These are phyloP conservation scores for Rhodotorula sp. DNA, from an alignment of 1,284 basidiomycete genomes.

Conservation along the genomic window DNA sequence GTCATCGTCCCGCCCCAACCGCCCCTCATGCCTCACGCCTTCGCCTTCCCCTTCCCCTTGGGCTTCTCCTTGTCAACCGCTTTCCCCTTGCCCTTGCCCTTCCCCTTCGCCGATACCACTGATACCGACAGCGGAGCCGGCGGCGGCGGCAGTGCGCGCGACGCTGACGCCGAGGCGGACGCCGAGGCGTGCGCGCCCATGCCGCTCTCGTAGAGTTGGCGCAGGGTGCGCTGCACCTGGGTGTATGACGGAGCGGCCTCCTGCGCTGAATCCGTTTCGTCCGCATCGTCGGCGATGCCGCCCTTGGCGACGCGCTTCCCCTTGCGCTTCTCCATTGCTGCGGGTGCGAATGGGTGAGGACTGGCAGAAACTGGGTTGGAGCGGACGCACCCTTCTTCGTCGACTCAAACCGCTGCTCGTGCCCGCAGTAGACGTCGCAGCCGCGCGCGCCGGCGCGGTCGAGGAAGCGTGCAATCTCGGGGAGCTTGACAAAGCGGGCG, in stretches of 20 bases:
- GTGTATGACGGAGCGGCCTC: background rate
- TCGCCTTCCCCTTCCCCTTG: background rate
- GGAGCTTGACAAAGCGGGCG: constrained; percentile 18
- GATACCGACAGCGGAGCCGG: background rate
- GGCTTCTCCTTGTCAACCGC: background rate
- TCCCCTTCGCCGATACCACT: background rate
- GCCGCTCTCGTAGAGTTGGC: background rate
- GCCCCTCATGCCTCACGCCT: background rate
- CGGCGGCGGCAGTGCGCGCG: background rate
- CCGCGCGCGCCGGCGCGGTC: constrained; percentile 29
- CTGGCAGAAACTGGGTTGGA: no score
- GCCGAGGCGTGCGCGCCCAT: background rate
- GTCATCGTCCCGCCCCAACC: background rate
- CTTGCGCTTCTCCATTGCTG: constrained; percentile 35
- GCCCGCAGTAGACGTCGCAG: constrained; percentile 31
- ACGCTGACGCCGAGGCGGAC: background rate
- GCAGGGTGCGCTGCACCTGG: constrained; percentile 12
- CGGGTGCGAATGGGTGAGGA: background rate
- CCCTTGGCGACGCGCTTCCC: constrained; percentile 30
- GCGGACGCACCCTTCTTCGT: constrained; percentile 19
- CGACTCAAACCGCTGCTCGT: constrained; percentile 25
- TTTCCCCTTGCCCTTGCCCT: constrained; percentile 7
- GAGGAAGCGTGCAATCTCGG: constrained; percentile 33
- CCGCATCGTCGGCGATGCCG: background rate
- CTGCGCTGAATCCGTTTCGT: background rate